Base-by-base conservation (phyloP, 2,329 filamentous ascomycete species). In the Hypoxylon sp. region DNA sequence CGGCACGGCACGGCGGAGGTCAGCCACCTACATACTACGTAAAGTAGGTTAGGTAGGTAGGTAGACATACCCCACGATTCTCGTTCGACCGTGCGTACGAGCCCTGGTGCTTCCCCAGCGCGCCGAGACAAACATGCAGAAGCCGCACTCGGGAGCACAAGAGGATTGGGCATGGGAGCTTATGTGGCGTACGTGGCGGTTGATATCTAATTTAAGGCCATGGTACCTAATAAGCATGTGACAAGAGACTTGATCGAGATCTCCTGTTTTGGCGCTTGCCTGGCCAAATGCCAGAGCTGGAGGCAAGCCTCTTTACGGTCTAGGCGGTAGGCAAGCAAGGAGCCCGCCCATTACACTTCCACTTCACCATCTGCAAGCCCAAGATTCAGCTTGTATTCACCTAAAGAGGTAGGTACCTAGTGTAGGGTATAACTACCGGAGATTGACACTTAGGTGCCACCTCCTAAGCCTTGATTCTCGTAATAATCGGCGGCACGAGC, bases 371-470 rank as follows among this genome's bases (percentile, higher is more conserved):
- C 16, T 20, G 16, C 45, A 49, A 22, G n/a, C 9, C n/a, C 11
- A 11, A 32, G 5, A 30, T 11, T 18, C 28, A 14, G 11, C 24
- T 38, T 14, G 20, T 14, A 53, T 40, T 12, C 46, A 46, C 14
- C 28, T 26, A 50, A 11, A 16, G 18, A 40, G 46, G 40, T 45
- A 55, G 6, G 40, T 26, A 26, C 24, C 24, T 26, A 26, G 24
- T 26, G 24, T 26, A 26, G 24, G 24, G 6, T n/a, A n/a, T 26
- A 9, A 26, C 36, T 22, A 44, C 24, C 16, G 16, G 24, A 12
- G 8, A 53, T 20, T 30, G 38, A 14, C n/a, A n/a, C 30, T 49
- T n/a, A n/a, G n/a, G n/a, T n/a, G n/a, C n/a, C n/a, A 57, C 24
- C 22, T 32, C 18, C 38, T 30, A 49, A 9, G 18, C 22, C 28